A percentile compares a stretch with the other conserved stretches of the same genome.
phyloP scores from a whole-genome alignment of 1,284 basidiomycete genomes.

The Takashimella tepidaria region DNA sequence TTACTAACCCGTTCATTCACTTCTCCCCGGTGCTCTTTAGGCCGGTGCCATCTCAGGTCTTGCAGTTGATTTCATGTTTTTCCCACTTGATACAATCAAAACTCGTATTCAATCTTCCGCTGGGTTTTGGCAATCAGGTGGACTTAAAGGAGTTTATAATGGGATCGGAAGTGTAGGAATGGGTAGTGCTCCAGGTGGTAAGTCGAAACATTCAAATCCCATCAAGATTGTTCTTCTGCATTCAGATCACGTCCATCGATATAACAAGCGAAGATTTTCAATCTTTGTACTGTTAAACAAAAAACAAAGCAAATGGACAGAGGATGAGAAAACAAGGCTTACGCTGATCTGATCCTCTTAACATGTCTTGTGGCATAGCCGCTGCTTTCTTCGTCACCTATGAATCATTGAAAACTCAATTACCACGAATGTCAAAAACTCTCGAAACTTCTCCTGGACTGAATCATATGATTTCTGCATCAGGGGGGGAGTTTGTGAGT shows the following conservation, averaged over 20 bases:
- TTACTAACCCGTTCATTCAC: too few species aligned
- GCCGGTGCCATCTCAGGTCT: constrained; percentile 83
- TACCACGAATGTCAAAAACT: constrained; percentile 53
- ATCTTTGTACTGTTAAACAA: too few species aligned
- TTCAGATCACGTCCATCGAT: too few species aligned
- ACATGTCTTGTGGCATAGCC: constrained; percentile 53
- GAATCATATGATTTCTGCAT: constrained; percentile 76
- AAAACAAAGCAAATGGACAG: too few species aligned
- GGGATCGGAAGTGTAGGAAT: constrained; percentile 93
- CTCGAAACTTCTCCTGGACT: constrained; percentile 58
- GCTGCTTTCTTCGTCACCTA: constrained; percentile 95
- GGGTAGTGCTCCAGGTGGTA: constrained; percentile 93
- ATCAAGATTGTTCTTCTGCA: too few species aligned
- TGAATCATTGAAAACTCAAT: constrained; percentile 72
- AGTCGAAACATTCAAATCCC: constrained; percentile 22
- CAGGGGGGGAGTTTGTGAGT: constrained; percentile 71
- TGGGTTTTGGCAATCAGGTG: constrained; percentile 81
- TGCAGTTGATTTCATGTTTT: constrained; percentile 89
- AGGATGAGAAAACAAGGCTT: too few species aligned
- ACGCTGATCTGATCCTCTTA: neutral
- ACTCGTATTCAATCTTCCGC: constrained; percentile 84
- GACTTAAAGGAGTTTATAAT: constrained; percentile 87
- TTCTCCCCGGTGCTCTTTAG: constrained; percentile 46
- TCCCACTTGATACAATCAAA: constrained; percentile 94
- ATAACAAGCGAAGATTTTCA: too few species aligned